These are phyloP conservation scores for Gonium pectorale DNA, from an alignment of 139 green algal species.

Conservation along the genomic window DNA sequence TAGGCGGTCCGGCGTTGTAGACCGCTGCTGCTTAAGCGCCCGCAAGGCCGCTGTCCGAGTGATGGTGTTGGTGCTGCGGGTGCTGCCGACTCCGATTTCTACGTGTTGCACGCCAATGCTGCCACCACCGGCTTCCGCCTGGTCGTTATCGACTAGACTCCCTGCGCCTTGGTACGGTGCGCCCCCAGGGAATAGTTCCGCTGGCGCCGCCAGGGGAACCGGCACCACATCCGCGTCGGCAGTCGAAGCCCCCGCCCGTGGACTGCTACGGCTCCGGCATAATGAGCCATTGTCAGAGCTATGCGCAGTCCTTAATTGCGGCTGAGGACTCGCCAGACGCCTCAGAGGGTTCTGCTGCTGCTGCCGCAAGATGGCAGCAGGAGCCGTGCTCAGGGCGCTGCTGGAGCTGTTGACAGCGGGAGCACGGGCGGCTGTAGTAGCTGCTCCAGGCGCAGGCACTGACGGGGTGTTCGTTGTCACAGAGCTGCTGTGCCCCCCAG, in stretches of 20 bases:
- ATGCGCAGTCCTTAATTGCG: too few relatives aligned
- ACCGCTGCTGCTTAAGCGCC: slow-evolving; percentile 40
- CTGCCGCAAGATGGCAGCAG: too few relatives aligned
- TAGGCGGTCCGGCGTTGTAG: slow-evolving; percentile 26
- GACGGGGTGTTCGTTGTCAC: background rate
- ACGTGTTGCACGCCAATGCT: background rate
- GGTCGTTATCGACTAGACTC: background rate
- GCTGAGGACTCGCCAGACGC: too few relatives aligned
- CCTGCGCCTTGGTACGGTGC: background rate
- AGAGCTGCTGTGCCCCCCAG: background rate
- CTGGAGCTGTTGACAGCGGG: too few relatives aligned
- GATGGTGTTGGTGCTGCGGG: slow-evolving; percentile 15
- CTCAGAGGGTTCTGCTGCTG: too few relatives aligned
- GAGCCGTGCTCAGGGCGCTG: background rate
- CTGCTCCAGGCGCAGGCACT: background rate
- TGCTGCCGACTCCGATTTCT: background rate
- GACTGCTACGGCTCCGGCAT: slow-evolving; percentile 11
- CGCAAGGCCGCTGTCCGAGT: slow-evolving; percentile 22
- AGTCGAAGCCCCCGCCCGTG: background rate
- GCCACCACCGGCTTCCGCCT: background rate
- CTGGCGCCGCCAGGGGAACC: background rate
- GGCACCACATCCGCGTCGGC: too few relatives aligned
- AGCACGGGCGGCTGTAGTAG: background rate
- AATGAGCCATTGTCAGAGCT: too few relatives aligned
- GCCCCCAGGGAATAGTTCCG: background rate